Base-by-base conservation (phyloP, 2,329 filamentous ascomycete genomes). In the Sporothrix brunneoviolacea region DNA sequence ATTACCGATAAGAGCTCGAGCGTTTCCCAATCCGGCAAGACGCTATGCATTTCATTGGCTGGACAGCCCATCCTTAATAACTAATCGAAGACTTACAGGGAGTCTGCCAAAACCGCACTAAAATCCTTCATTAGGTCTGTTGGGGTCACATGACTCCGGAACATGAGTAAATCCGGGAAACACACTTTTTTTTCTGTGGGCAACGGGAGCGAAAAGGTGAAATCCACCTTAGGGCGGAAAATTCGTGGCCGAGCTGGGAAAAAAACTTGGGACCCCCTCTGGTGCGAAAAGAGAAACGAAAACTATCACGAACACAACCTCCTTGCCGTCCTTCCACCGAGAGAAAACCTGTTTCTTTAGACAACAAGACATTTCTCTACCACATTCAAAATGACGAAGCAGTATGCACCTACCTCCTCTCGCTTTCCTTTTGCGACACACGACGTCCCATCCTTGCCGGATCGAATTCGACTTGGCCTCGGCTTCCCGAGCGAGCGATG, bases 321-420 rank as follows among this genome's bases (percentile, higher is more conserved):
- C 39, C 22, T 24, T 16, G 39, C 41, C n/a, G n/a, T 21, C 32
- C 40, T 39, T 35, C 33, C 35, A 30, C 32, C 21, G 42, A 42
- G 51, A 55, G 47, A 52, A 46, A 39, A 22, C 42, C 48, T 50
- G 28, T 46, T n/a, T n/a, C n/a, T n/a, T 32, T 30, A 30, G n/a
- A 46, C 51, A 43, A 43, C 51, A 50, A 41, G 19, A 42, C 30
- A 39, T 37, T 22, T 43, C 45, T 32, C 39, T 37, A 46, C 42
- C 39, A 39, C 30, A 52, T 39, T 47, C 80, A 89, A 84, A 76
- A 93, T 93, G 87, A 89, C 88, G 73, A 91, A 93, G 83, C 84
- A 55, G 57, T 58, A 58, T 35, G 57, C 36, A n/a, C 24, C 35
- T 32, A 9, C 27, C 8, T 27, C 9, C 24, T 21, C 18, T 28